A percentile compares a stretch with the other conserved stretches of the same genome.
Evolutionary conservation across 345 rosid genomes (phyloP).

Genomic region (Lepidium africanum): DNA sequence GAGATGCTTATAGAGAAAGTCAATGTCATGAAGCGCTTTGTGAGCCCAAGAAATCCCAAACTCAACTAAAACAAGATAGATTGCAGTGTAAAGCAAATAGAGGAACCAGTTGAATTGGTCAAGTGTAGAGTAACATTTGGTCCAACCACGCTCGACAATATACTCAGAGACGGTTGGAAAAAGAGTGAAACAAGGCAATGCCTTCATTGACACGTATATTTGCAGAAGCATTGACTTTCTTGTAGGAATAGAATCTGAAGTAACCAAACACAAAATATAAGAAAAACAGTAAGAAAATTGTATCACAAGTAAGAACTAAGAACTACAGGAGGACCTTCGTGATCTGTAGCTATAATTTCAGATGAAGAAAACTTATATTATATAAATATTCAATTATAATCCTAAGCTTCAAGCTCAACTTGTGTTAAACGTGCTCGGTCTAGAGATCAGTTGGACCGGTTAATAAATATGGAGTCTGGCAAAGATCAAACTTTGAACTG

Average conservation of each 20-base stretch:
- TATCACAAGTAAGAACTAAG: neutral
- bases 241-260: constrained; percentile 72
- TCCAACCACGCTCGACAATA: constrained; percentile 84
- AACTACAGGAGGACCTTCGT: no score
- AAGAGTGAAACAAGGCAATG: constrained; percentile 69
- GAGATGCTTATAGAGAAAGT: constrained; percentile 73
- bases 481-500: neutral
- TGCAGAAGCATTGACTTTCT: constrained; percentile 72
- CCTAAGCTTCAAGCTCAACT: no score
- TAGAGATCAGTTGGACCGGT: no score
- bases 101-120: constrained; percentile 53
- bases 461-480: neutral
- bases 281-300: neutral
- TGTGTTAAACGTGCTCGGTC: no score
- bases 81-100: constrained; percentile 33
- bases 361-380: no score
- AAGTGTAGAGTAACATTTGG: constrained; percentile 51
- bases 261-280: neutral
- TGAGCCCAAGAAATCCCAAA: constrained; percentile 91
- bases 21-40: constrained; percentile 72
- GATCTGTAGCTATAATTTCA: no score
- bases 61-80: constrained; percentile 71
- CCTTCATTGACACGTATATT: constrained; percentile 79
- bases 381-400: no score
- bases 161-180: constrained; percentile 74